Conservation (phyloP, 2,329 filamentous ascomycete species). For the Didymella pomorum region DNA sequence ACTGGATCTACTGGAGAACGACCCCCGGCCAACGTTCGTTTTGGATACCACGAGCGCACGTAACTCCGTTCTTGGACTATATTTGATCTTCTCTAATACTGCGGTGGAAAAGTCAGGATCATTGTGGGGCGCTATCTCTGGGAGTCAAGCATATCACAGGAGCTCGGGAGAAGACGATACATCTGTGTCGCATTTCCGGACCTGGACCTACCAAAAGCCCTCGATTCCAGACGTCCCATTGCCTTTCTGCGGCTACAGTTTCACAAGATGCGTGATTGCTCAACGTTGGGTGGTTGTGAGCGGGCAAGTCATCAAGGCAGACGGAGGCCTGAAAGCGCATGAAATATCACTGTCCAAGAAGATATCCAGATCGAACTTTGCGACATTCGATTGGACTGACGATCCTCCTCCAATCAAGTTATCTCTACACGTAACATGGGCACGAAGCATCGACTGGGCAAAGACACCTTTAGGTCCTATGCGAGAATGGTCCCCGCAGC, state of each 20-base stretch:
- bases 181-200: slow-evolving; percentile 24
- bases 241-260: slow-evolving; percentile 18
- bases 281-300: slow-evolving; percentile 36
- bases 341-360: slow-evolving; percentile 2
- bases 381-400: slow-evolving; percentile 30
- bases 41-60: slow-evolving; percentile 18
- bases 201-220: slow-evolving; percentile 23
- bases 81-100: slow-evolving; percentile 30
- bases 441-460: slow-evolving; percentile 74
- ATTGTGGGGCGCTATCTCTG: slow-evolving; percentile 22
- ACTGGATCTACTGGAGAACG: slow-evolving; percentile 31
- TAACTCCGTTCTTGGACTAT: not conserved
- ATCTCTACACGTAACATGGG: slow-evolving; percentile 23
- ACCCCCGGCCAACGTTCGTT: slow-evolving; percentile 33
- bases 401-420: slow-evolving; percentile 24
- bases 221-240: slow-evolving; percentile 5
- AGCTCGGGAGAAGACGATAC: not conserved
- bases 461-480: slow-evolving; percentile 76
- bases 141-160: not conserved
- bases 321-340: not conserved
- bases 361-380: slow-evolving; percentile 7
- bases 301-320: slow-evolving; percentile 3
- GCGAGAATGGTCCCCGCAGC: slow-evolving; percentile 70
- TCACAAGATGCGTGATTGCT: slow-evolving; percentile 28
- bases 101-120: slow-evolving; percentile 27